phyloP scores from a whole-genome alignment of 176 grass and related monocot species.

The Bromus sterilis region DNA sequence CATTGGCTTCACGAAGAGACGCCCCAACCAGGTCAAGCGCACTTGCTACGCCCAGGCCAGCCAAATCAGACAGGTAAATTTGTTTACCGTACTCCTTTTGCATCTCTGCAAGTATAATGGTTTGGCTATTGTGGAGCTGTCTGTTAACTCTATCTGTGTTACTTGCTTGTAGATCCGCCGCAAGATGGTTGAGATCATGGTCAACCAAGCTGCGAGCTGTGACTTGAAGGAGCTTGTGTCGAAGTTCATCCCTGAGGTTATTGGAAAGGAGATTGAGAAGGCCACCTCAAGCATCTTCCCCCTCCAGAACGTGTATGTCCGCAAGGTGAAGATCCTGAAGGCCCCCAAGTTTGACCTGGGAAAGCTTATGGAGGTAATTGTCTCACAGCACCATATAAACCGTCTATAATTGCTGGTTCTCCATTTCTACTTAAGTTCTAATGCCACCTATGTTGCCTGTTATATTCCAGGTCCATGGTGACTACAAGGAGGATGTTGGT shows the following conservation, averaged over 20 bases:
- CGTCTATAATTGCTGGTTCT: not conserved
- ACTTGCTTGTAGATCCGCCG: constrained; percentile 54
- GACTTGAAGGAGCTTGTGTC: constrained; percentile 83
- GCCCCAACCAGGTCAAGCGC: constrained; percentile 84
- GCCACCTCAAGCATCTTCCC: constrained; percentile 78
- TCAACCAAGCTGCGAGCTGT: constrained; percentile 64
- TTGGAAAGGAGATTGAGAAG: constrained; percentile 97
- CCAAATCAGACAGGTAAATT: constrained; percentile 77
- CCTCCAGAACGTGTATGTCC: constrained; percentile 78
- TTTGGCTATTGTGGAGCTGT: not conserved
- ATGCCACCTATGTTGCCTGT: not conserved
- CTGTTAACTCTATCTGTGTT: not conserved
- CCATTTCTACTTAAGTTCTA: not conserved
- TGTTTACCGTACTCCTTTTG: not conserved
- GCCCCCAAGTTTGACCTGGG: constrained; percentile 87
- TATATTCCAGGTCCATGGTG: constrained; percentile 76
- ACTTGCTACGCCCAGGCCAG: constrained; percentile 89
- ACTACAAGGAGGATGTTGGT: constrained; percentile 89
- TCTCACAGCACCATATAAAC: not conserved
- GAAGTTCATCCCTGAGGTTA: constrained; percentile 90
- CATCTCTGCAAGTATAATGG: not conserved
- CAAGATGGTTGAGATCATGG: constrained; percentile 98
- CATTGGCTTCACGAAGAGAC: constrained; percentile 85
- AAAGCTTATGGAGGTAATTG: constrained; percentile 91
- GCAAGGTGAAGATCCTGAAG: constrained; percentile 95